phyloP scores from a whole-genome alignment of 2,329 filamentous ascomycete species.

The Colletotrichum karsti region DNA sequence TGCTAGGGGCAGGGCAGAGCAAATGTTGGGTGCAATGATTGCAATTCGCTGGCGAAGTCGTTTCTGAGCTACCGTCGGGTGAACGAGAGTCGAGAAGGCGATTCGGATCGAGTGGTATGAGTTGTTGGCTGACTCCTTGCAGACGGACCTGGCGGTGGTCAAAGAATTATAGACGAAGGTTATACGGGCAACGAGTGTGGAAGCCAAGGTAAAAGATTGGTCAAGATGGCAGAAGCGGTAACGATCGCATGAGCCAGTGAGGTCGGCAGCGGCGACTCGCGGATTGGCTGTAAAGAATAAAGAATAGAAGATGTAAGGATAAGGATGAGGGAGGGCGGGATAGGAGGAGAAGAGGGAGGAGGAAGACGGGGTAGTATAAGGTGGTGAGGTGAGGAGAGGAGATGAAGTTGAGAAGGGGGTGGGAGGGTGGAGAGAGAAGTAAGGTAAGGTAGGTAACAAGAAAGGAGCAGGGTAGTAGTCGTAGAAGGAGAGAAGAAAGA shows the following conservation, averaged over 20 bases:
- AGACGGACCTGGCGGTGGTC: constrained; percentile 17
- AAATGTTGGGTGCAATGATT: constrained; percentile 8
- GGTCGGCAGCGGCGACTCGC: constrained; percentile 25
- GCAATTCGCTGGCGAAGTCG: constrained; percentile 29
- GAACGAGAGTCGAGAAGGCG: constrained; percentile 26
- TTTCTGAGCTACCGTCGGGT: constrained; percentile 10
- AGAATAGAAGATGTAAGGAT: constrained; percentile 38
- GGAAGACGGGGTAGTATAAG: constrained; percentile 36
- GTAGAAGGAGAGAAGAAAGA: constrained; percentile 38
- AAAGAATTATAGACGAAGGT: constrained; percentile 32
- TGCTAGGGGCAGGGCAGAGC: neutral
- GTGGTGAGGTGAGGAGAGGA: constrained; percentile 34
- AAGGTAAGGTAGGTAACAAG: constrained; percentile 29
- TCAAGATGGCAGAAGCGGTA: constrained; percentile 27
- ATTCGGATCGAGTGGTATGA: constrained; percentile 9
- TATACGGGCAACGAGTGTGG: constrained; percentile 32
- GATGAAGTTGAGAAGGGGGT: constrained; percentile 29
- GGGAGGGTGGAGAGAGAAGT: constrained; percentile 30
- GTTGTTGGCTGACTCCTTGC: constrained; percentile 22
- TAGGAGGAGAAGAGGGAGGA: constrained; percentile 36
- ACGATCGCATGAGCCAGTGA: constrained; percentile 26
- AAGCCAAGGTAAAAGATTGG: constrained; percentile 24
- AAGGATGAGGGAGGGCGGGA: constrained; percentile 27
- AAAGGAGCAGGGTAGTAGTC: constrained; percentile 37
- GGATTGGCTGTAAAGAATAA: constrained; percentile 34